These are phyloP conservation scores for Malassezia cuniculi DNA, from an alignment of 1,284 basidiomycete species.

Conservation along the genomic window DNA sequence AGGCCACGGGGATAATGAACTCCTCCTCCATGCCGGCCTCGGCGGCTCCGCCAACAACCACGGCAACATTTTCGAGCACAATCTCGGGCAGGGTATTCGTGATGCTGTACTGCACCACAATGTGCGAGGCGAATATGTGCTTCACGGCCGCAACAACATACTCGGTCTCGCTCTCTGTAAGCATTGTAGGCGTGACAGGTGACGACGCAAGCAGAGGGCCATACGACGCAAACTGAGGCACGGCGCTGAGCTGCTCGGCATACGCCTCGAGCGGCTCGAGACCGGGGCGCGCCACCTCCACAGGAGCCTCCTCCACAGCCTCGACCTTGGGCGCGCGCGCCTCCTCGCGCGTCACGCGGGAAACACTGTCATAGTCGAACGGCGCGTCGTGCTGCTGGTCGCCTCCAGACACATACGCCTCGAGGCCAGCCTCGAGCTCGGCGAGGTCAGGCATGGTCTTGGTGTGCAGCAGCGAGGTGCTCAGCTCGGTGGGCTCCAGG, in stretches of 20 bases:
- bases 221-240: slow-evolving; percentile 74
- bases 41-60: slow-evolving; percentile 79
- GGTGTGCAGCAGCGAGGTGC: slow-evolving; percentile 77
- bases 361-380: slow-evolving; percentile 35
- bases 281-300: not conserved
- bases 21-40: slow-evolving; percentile 68
- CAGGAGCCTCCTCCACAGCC: not conserved
- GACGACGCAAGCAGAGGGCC: slow-evolving; percentile 80
- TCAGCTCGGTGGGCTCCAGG: slow-evolving; percentile 62
- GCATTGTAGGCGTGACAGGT: slow-evolving; percentile 53
- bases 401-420: slow-evolving; percentile 30
- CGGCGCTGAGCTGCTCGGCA: slow-evolving; percentile 66
- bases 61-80: slow-evolving; percentile 70
- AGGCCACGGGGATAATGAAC: slow-evolving; percentile 75
- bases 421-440: slow-evolving; percentile 31
- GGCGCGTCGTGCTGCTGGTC: slow-evolving; percentile 17
- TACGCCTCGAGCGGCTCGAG: slow-evolving; percentile 52
- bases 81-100: slow-evolving; percentile 98
- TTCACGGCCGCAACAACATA: slow-evolving; percentile 94
- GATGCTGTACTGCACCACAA: slow-evolving; percentile 85
- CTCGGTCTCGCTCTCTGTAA: slow-evolving; percentile 95
- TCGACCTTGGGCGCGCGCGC: slow-evolving; percentile 18
- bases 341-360: slow-evolving; percentile 47
- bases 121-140: slow-evolving; percentile 86
- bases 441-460: slow-evolving; percentile 51